Evolutionary conservation across 208 protist species (phyloP).

Genomic region (Leishmania lainsoni): DNA sequence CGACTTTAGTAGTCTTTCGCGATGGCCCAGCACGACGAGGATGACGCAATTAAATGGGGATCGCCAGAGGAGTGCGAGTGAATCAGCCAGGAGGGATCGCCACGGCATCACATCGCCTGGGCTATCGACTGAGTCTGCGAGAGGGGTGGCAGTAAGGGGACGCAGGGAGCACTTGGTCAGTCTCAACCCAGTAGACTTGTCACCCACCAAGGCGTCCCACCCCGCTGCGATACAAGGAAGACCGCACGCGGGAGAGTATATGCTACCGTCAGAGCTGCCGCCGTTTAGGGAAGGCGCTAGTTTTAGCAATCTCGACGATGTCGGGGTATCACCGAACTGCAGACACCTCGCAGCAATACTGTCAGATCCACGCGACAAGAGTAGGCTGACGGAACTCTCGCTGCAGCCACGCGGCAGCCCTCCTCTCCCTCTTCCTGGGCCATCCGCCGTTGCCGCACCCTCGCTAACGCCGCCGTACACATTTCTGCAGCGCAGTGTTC

Average conservation of each 20-base stretch:
- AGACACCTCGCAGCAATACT: background rate
- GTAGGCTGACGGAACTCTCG: background rate
- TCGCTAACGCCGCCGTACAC: background rate
- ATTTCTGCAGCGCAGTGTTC: constrained; percentile 5
- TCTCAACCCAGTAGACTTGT: background rate
- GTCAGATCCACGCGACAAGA: constrained; percentile 6
- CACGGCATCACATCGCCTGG: background rate
- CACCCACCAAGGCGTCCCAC: background rate
- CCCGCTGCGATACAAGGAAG: background rate
- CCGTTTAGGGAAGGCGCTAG: background rate
- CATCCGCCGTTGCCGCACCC: background rate
- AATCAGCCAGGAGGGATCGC: background rate
- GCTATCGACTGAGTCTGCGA: background rate
- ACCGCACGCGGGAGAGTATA: constrained; percentile 4
- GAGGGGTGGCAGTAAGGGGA: background rate
- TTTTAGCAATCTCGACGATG: constrained; percentile 3
- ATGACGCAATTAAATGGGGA: background rate
- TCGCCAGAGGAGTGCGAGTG: background rate
- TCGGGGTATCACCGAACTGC: background rate
- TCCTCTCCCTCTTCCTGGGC: background rate
- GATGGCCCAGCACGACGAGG: background rate
- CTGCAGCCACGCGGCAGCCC: background rate
- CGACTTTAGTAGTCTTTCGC: background rate
- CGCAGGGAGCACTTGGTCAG: constrained; percentile 7
- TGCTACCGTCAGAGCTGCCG: constrained; percentile 10